Conservation (phyloP, 2,329 filamentous ascomycete genomes). For the Paecilomyces sp. region DNA sequence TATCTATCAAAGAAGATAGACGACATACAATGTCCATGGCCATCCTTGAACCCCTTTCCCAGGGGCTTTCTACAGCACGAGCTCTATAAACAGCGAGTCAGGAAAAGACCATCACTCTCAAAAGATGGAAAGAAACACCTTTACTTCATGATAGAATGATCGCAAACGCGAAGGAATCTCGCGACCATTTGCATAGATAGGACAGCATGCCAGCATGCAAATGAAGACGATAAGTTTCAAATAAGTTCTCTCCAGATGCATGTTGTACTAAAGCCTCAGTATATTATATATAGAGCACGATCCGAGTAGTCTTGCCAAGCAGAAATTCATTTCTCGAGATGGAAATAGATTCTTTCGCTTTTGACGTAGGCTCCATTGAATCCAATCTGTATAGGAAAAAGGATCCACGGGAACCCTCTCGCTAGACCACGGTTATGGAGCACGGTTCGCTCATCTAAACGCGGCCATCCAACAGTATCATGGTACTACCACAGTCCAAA, state of each 20-base stretch:
- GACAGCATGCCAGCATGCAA: background rate
- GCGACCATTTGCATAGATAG: background rate
- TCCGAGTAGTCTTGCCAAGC: background rate
- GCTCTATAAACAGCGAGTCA: background rate
- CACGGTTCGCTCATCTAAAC: background rate
- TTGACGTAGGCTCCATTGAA: background rate
- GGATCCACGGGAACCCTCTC: background rate
- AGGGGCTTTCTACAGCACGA: background rate
- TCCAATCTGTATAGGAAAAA: background rate
- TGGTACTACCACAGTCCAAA: background rate
- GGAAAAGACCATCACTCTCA: background rate
- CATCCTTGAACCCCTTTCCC: background rate
- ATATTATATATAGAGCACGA: background rate
- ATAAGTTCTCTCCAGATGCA: background rate
- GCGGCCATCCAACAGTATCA: background rate
- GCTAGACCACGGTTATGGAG: background rate
- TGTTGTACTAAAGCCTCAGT: background rate
- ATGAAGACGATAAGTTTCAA: background rate
- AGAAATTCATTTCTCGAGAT: background rate
- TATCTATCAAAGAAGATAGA: background rate
- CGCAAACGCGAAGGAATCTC: background rate
- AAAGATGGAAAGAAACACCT: constrained; percentile 10
- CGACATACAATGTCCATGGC: background rate
- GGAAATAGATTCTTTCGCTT: too few relatives aligned
- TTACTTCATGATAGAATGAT: background rate